phyloP scores from a whole-genome alignment of 805 yeast species.

The Suhomyces xylopsoci region DNA sequence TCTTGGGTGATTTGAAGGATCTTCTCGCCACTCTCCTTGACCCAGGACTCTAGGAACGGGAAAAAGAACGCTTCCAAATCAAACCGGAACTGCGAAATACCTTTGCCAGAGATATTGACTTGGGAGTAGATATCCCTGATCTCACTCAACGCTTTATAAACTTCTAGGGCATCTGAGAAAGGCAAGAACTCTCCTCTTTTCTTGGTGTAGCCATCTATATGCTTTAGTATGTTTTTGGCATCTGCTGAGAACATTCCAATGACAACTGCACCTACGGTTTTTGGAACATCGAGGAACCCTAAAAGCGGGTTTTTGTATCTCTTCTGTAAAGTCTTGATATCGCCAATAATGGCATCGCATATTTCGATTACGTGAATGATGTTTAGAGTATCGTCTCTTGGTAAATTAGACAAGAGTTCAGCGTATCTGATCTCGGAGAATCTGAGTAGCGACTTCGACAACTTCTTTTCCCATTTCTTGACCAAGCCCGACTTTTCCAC shows the following conservation, averaged over 20 bases:
- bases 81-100: slow-evolving; percentile 39
- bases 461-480: slow-evolving; percentile 46
- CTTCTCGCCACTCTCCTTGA: slow-evolving; percentile 43
- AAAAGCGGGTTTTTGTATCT: slow-evolving; percentile 60
- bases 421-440: slow-evolving; percentile 40
- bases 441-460: slow-evolving; percentile 33
- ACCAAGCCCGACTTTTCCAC: slow-evolving; percentile 34
- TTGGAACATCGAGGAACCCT: slow-evolving; percentile 52
- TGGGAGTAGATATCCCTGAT: slow-evolving; percentile 52
- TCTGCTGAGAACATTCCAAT: slow-evolving; percentile 55
- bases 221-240: slow-evolving; percentile 47
- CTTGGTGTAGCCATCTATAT: slow-evolving; percentile 42
- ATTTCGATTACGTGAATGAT: slow-evolving; percentile 55
- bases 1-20: slow-evolving; percentile 48
- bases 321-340: slow-evolving; percentile 52
- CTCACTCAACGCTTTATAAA: slow-evolving; percentile 52
- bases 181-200: slow-evolving; percentile 35
- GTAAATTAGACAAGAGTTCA: slow-evolving; percentile 45
- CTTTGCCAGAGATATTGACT: slow-evolving; percentile 36
- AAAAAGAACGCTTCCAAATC: slow-evolving; percentile 56
- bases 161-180: slow-evolving; percentile 55
- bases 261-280: slow-evolving; percentile 46
- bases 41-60: slow-evolving; percentile 37
- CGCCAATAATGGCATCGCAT: slow-evolving; percentile 50
- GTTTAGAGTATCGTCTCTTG: slow-evolving; percentile 53